These are phyloP conservation scores for Penicillium glabrum DNA, from an alignment of 2,329 filamentous ascomycete genomes.

Conservation along the genomic window DNA sequence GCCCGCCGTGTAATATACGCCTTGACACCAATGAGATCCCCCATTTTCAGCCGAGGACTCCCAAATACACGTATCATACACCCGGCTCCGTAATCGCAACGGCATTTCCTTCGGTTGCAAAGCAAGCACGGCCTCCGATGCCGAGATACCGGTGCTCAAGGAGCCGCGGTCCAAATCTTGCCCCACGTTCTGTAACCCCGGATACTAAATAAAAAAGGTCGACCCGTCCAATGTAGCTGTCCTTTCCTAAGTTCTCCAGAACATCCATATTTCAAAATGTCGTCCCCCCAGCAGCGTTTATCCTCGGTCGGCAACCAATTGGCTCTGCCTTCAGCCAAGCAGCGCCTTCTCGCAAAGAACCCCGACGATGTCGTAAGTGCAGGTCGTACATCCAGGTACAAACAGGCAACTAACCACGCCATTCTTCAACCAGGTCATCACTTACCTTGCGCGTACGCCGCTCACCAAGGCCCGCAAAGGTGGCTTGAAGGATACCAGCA, in stretches of 20 bases:
- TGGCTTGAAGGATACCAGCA: conserved; percentile 39
- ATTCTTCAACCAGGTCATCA: conserved; percentile 35
- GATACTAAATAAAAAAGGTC: conserved; percentile 8
- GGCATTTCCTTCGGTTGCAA: conserved; percentile 28
- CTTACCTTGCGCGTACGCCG: conserved; percentile 38
- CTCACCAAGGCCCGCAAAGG: conserved; percentile 43
- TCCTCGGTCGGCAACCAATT: conserved; percentile 45
- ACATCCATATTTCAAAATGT: conserved; percentile 27
- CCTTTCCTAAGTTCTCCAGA: background rate
- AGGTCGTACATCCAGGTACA: background rate
- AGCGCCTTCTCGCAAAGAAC: conserved; percentile 36
- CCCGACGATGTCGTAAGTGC: conserved; percentile 41
- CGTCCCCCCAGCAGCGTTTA: conserved; percentile 39
- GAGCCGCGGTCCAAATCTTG: conserved; percentile 27
- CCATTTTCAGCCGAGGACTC: background rate
- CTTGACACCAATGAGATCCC: background rate
- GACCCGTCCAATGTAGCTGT: background rate
- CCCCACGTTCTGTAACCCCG: conserved; percentile 11
- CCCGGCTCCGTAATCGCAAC: conserved; percentile 5
- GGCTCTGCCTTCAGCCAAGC: conserved; percentile 31
- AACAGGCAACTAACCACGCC: background rate
- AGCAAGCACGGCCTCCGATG: background rate
- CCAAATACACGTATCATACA: conserved; percentile 31
- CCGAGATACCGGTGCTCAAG: background rate
- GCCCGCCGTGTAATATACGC: background rate